A percentile compares a stretch with the other conserved stretches of the same genome.
Evolutionary conservation across 106 monocot genomes (phyloP).

Genomic region (Iris macrosiphon): DNA sequence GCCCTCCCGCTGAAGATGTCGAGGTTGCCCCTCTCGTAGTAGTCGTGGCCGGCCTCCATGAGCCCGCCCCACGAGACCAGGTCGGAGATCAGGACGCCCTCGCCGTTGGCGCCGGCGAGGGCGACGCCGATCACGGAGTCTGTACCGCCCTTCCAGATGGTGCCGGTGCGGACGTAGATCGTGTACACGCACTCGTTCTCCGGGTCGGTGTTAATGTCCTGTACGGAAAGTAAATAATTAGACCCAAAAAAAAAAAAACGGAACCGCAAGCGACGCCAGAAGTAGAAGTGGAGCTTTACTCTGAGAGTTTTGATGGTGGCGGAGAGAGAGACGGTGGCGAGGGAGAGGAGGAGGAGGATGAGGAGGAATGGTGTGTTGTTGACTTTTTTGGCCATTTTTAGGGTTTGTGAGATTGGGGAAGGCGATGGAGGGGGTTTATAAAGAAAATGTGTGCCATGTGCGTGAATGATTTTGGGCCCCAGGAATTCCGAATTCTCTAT

Average conservation of each 20-base stretch:
- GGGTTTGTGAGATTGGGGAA: background rate
- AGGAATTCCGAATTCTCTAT: no score
- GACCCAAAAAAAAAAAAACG: background rate
- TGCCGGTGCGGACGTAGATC: conserved; percentile 66
- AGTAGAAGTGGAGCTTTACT: background rate
- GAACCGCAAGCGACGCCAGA: no score
- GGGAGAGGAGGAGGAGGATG: conserved; percentile 15
- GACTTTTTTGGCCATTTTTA: background rate
- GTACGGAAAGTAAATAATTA: background rate
- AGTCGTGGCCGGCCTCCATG: conserved; percentile 67
- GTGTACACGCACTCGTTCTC: conserved; percentile 70
- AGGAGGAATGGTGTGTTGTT: background rate
- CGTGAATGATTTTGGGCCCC: no score
- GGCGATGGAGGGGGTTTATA: background rate
- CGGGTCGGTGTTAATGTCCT: conserved; percentile 7
- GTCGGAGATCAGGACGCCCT: conserved; percentile 40
- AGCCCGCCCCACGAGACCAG: conserved; percentile 65
- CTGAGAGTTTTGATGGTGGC: background rate
- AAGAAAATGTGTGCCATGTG: no score
- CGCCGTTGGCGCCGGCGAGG: conserved; percentile 42
- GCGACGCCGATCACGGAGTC: conserved; percentile 53
- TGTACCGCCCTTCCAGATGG: conserved; percentile 68
- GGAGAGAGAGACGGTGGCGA: conserved; percentile 9
- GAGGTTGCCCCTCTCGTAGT: conserved; percentile 85
- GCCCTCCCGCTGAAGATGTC: conserved; percentile 79